phyloP scores from a whole-genome alignment of 345 rosid species.

The Excoecaria agallocha region DNA sequence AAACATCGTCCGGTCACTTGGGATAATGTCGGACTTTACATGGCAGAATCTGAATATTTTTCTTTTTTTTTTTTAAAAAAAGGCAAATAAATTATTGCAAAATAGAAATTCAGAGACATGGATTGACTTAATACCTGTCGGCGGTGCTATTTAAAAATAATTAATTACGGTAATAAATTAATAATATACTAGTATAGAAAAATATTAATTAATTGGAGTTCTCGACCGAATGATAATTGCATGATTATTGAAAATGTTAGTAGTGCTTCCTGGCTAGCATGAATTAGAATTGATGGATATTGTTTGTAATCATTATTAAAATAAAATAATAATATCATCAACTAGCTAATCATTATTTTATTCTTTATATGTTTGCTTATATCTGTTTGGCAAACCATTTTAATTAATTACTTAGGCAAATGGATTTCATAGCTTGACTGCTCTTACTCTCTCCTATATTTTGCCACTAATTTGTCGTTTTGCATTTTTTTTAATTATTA shows the following conservation, averaged over 20 bases:
- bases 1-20: no score
- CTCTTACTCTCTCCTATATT: no score
- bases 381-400: no score
- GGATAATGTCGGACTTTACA: no score
- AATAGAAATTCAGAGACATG: not conserved
- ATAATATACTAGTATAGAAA: no score
- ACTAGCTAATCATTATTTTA: not conserved
- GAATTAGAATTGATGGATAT: not conserved
- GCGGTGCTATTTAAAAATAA: not conserved
- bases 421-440: no score
- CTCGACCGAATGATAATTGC: not conserved
- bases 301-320: not conserved
- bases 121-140: slow-evolving; percentile 19
- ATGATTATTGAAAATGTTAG: not conserved
- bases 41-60: no score
- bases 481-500: no score
- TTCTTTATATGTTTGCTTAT: not conserved
- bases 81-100: no score
- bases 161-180: not conserved
- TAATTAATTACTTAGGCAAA: not conserved
- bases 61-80: no score
- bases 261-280: slow-evolving; percentile 9
- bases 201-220: not conserved
- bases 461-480: no score
- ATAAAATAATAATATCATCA: not conserved